Evolutionary conservation across 2,329 filamentous ascomycete genomes (phyloP).

Genomic region (Sclerotinia nivalis): DNA sequence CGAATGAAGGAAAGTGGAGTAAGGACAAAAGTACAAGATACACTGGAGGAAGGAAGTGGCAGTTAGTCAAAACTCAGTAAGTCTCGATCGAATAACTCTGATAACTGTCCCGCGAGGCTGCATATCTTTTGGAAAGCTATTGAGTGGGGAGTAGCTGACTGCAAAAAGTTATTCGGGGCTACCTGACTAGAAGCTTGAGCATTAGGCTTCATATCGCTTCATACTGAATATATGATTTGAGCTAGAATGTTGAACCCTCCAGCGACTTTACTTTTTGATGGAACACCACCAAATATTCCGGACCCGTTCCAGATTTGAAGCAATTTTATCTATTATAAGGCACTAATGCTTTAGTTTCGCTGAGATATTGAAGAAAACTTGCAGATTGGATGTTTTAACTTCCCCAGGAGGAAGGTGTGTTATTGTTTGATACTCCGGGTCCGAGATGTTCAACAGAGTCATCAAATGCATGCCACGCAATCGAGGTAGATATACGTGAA

Average conservation of each 20-base stretch:
- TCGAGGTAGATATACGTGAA: constrained; percentile 9
- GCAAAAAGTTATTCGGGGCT: not conserved
- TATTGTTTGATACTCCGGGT: not conserved
- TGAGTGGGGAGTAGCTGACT: not conserved
- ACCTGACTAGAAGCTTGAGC: not conserved
- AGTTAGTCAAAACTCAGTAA: not conserved
- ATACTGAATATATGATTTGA: not conserved
- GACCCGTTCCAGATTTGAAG: not conserved
- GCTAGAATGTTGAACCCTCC: not conserved
- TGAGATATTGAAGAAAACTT: not conserved
- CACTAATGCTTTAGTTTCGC: not conserved
- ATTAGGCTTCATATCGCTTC: not conserved
- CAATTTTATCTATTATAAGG: not conserved
- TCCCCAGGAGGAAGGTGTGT: not conserved
- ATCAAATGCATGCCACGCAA: constrained; percentile 5
- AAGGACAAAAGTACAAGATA: not conserved
- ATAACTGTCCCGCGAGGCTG: not conserved
- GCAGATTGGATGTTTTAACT: not conserved
- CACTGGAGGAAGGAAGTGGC: not conserved
- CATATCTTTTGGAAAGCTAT: not conserved
- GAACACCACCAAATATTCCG: not conserved
- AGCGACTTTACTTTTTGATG: not conserved
- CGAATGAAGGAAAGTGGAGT: not conserved
- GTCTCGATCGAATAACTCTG: not conserved
- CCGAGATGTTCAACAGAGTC: not conserved